Evolutionary conservation across 2,329 filamentous ascomycete genomes (phyloP), one percentile per base, ranked within the genome.

Genomic region (Fusarium sacchari): DNA sequence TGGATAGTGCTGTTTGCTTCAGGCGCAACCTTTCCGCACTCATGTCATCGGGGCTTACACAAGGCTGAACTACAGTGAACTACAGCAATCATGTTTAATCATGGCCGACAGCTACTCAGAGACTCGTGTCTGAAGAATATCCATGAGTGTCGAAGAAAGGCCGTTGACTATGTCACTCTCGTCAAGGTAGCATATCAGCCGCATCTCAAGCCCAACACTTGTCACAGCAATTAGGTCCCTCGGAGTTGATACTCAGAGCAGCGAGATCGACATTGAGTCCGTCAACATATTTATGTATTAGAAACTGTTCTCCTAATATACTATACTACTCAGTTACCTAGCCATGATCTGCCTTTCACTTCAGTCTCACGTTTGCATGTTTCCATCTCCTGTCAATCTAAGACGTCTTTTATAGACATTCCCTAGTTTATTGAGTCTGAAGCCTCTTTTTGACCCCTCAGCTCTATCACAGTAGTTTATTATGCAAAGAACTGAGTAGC

Each of bases 401-500:
- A 22, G 28, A 10, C 5, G 3, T 37, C 18, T 9, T 14, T 5
- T 10, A n/a, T 28, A 6, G 1, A 14, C 22, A 7, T 12, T 10
- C 0, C n/a, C n/a, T n/a, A n/a, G n/a, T n/a, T n/a, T n/a, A n/a
- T n/a, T n/a, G n/a, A n/a, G n/a, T n/a, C n/a, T n/a, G n/a, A n/a
- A n/a, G n/a, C n/a, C n/a, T n/a, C n/a, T n/a, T n/a, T n/a, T n/a
- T n/a, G n/a, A n/a, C n/a, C n/a, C n/a, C n/a, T n/a, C n/a, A n/a
- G n/a, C n/a, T n/a, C n/a, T n/a, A n/a, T n/a, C n/a, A n/a, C n/a
- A n/a, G n/a, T n/a, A n/a, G n/a, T n/a, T 8, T 20, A 6, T 7
- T 64, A 66, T 15, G 47, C 63, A 13, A 13, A 55, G 36, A 66
- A 64, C 14, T 24, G 47, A 17, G 32, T 26, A 10, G 61, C 36